Conservation (phyloP, 1,139 yeast genomes). For the Suhomyces yuchorum region DNA sequence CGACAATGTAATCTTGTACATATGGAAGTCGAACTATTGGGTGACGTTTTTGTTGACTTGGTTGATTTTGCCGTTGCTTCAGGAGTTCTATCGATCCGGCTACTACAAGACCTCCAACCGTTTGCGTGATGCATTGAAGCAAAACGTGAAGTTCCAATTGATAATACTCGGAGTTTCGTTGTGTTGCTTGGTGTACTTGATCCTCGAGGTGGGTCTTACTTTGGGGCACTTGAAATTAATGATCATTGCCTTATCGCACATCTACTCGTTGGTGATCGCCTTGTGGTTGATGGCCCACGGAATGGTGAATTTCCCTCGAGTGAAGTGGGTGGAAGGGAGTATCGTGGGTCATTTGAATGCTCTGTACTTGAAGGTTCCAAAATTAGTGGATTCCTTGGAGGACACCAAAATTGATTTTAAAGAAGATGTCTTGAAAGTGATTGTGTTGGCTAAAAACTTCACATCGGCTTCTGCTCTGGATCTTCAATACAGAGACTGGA, state of each 20-base stretch:
- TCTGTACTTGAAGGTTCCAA: constrained; percentile 58
- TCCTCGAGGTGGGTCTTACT: constrained; percentile 62
- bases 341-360: constrained; percentile 41
- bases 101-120: constrained; percentile 50
- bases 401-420: constrained; percentile 65
- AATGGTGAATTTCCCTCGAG: constrained; percentile 64
- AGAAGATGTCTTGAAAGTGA: constrained; percentile 67
- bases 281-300: constrained; percentile 90
- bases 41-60: constrained; percentile 74
- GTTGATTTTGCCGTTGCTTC: constrained; percentile 69
- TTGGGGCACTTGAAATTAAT: constrained; percentile 61
- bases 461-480: constrained; percentile 37
- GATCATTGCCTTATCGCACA: constrained; percentile 75
- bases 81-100: constrained; percentile 74
- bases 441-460: constrained; percentile 43
- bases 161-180: constrained; percentile 55
- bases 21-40: constrained; percentile 85
- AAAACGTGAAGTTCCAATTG: constrained; percentile 62
- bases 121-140: constrained; percentile 57
- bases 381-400: constrained; percentile 59
- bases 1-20: constrained; percentile 48
- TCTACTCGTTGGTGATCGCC: constrained; percentile 75
- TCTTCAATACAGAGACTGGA: constrained; percentile 45
- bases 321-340: constrained; percentile 53
- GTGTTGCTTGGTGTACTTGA: constrained; percentile 59